phyloP scores from a whole-genome alignment of 75 land plant genomes.

The Selaginella tamariscina region DNA sequence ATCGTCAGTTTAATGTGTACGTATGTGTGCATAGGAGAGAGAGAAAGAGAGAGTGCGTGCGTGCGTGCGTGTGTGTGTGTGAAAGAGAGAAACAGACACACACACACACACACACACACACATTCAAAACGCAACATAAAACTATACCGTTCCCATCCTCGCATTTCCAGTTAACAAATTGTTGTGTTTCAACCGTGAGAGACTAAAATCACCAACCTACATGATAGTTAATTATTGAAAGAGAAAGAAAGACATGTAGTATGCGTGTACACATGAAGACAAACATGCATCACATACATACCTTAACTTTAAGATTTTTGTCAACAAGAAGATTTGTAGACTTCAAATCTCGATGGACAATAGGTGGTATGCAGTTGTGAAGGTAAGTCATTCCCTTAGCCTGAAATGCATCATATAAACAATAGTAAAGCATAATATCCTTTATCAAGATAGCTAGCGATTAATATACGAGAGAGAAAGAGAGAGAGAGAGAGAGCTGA shows the following conservation, averaged over 20 bases:
- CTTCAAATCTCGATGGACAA: slow-evolving; percentile 86
- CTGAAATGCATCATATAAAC: slow-evolving; percentile 20
- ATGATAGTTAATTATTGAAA: neutral
- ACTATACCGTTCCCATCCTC: neutral
- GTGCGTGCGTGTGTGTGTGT: too few species aligned
- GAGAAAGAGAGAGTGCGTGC: too few species aligned
- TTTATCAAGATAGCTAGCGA: too few species aligned
- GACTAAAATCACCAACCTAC: slow-evolving; percentile 94
- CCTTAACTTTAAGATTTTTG: slow-evolving; percentile 53
- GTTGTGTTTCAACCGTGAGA: slow-evolving; percentile 51
- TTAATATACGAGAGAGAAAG: too few species aligned
- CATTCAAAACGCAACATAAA: too few species aligned
- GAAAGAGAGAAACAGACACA: too few species aligned
- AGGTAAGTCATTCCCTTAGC: slow-evolving; percentile 96
- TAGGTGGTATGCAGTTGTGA: slow-evolving; percentile 70
- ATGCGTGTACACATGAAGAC: slow-evolving; percentile 41
- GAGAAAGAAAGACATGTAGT: too few species aligned
- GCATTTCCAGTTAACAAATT: neutral
- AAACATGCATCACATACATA: neutral
- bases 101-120: too few species aligned
- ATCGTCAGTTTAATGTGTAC: too few species aligned
- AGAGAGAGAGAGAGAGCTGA: slow-evolving; percentile 28
- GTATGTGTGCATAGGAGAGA: too few species aligned
- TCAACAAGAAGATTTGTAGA: slow-evolving; percentile 93
- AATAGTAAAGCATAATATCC: neutral